Base-by-base conservation (phyloP, 2,329 filamentous ascomycete species). In the Colletotrichum nymphaeae region DNA sequence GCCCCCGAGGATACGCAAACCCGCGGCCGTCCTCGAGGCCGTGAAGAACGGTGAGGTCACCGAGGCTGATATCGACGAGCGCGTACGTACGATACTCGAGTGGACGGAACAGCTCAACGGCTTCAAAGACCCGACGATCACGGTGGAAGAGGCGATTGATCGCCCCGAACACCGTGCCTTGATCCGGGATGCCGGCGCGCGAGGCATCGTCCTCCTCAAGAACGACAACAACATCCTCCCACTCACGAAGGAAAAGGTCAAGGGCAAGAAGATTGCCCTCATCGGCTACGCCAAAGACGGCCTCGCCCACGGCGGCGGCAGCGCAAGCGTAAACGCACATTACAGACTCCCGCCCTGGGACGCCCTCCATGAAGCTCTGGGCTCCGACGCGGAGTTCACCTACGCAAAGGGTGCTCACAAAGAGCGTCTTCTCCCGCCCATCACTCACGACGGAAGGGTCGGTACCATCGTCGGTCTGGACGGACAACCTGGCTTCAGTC, bases 131-230 rank as follows among this genome's bases (percentile, higher is more conserved):
- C 79, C 80, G 28, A 62, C 83, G 8, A 75, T 84, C 49, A 81
- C 82, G 1, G 78, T 82, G 32, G 77, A 82, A 72, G 77, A 75
- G 26, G 79, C 80, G 8, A 75, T 83, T 8, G 80, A 80, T 28
- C 87, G 88, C 0, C 89, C 86, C 22, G 85, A 92, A 76, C 88
- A 91, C 35, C 89, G 85, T 1, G 79, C 85, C 0, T 79, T 92
- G 3, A 85, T 90, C 75, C 85, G 89, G 57, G 89, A 88, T 85
- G 87, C 91, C 75, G 86, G 80, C 14, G 80, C 82, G 16, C 80
- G 80, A 73, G 92, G 92, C n/a, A 93, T 90, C 14, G 90, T 95
- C 16, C 86, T 96, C 2, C 84, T 96, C 72, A 96, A 95, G 86
- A 95, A 95, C 82, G 83, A 84, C 28, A 81, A 80, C 14, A 85